These are phyloP conservation scores for Cladophialophora yegresii DNA, from an alignment of 2,329 filamentous ascomycete species.

Conservation along the genomic window DNA sequence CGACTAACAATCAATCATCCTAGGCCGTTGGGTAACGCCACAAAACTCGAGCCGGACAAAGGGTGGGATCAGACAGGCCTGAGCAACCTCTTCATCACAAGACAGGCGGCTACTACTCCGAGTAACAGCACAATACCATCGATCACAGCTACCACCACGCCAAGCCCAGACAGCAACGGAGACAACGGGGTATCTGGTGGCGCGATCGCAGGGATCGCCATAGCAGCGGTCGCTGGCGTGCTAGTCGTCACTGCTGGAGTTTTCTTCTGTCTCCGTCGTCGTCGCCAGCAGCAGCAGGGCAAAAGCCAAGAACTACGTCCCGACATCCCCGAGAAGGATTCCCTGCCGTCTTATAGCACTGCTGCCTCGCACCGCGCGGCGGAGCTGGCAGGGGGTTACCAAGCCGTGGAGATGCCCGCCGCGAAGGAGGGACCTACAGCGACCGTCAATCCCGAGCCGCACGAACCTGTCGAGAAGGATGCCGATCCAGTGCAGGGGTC, in stretches of 20 bases:
- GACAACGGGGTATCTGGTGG: slow-evolving; percentile 11
- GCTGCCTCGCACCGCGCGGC: slow-evolving; percentile 8
- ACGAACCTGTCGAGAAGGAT: slow-evolving; percentile 23
- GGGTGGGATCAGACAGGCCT: slow-evolving; percentile 33
- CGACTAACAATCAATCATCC: background rate
- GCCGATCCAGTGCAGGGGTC: slow-evolving; percentile 10
- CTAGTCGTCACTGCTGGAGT: slow-evolving; percentile 12
- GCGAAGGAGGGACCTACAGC: background rate
- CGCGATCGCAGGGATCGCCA: slow-evolving; percentile 28
- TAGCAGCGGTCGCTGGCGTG: slow-evolving; percentile 29
- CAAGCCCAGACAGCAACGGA: background rate
- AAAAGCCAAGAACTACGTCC: slow-evolving; percentile 3
- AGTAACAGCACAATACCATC: slow-evolving; percentile 1
- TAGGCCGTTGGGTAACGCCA: slow-evolving; percentile 30
- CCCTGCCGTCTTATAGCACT: slow-evolving; percentile 16
- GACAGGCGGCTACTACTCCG: slow-evolving; percentile 1
- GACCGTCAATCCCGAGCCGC: background rate
- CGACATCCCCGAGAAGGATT: slow-evolving; percentile 16
- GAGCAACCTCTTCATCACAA: slow-evolving; percentile 27
- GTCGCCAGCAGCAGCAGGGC: slow-evolving; percentile 3
- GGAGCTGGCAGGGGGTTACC: slow-evolving; percentile 12
- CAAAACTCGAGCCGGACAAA: slow-evolving; percentile 26
- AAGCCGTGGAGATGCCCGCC: slow-evolving; percentile 18
- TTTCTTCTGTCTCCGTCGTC: slow-evolving; percentile 28
- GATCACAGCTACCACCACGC: background rate